phyloP scores from a whole-genome alignment of 1,284 basidiomycete genomes.

The Athelia psychrophila region DNA sequence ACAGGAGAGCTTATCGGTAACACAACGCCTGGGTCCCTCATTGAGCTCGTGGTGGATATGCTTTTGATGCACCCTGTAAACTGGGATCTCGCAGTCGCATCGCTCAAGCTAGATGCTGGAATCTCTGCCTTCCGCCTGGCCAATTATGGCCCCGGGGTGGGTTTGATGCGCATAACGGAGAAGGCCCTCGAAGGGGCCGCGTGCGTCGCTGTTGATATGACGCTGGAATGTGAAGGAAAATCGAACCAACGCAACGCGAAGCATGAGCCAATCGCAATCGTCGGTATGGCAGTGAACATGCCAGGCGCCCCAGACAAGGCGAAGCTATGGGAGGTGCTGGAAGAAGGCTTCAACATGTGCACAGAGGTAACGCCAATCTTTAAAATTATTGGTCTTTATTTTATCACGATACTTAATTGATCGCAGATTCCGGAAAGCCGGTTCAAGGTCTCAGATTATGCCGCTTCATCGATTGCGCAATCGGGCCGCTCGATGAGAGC shows the following conservation, averaged over 20 bases:
- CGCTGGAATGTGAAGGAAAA: constrained; percentile 11
- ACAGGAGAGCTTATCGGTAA: constrained; percentile 37
- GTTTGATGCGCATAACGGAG: constrained; percentile 40
- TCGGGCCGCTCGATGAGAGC: constrained; percentile 43
- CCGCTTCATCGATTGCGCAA: constrained; percentile 17
- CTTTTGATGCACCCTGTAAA: constrained; percentile 52
- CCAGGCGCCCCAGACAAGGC: constrained; percentile 49
- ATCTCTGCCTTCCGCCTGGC: constrained; percentile 31
- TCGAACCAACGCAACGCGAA: constrained; percentile 13
- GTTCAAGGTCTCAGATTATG: constrained; percentile 47
- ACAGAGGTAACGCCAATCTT: too few relatives aligned
- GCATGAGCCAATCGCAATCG: constrained; percentile 61
- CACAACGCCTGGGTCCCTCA: constrained; percentile 29
- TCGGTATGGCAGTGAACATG: constrained; percentile 68
- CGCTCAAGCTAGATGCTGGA: constrained; percentile 16
- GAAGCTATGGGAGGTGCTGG: constrained; percentile 57
- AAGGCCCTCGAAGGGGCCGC: constrained; percentile 25
- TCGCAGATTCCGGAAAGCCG: constrained; percentile 60
- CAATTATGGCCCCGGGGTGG: constrained; percentile 55
- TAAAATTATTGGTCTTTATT: constrained; percentile 10
- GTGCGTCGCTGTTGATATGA: constrained; percentile 26
- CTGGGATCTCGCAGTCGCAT: constrained; percentile 44
- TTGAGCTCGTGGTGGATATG: constrained; percentile 54
- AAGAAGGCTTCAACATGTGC: constrained; percentile 54
- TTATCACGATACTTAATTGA: too few relatives aligned